These are phyloP conservation scores for Aspergillus asperescens DNA, from an alignment of 495 filamentous ascomycete species.

Conservation along the genomic window DNA sequence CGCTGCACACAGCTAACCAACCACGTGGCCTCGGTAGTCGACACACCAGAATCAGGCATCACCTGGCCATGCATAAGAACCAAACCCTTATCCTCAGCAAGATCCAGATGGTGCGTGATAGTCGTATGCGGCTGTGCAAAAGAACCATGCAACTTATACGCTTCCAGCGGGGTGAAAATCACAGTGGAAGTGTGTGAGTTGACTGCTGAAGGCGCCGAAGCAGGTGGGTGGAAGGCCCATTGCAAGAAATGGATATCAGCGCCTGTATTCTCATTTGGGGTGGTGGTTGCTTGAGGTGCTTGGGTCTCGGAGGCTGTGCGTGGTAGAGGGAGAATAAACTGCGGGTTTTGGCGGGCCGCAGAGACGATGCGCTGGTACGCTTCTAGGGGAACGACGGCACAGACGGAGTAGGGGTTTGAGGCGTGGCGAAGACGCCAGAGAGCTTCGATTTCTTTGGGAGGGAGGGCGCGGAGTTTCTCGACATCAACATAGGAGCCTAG, in stretches of 20 bases:
- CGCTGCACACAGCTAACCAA: slow-evolving; percentile 90
- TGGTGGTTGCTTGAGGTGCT: slow-evolving; percentile 21
- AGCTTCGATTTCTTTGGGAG: slow-evolving; percentile 73
- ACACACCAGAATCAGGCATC: slow-evolving; percentile 69
- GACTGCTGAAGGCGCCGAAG: slow-evolving; percentile 57
- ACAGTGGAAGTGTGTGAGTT: slow-evolving; percentile 67
- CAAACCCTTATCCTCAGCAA: slow-evolving; percentile 63
- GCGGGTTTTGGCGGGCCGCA: slow-evolving; percentile 67
- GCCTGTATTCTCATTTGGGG: slow-evolving; percentile 18
- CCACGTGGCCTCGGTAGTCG: slow-evolving; percentile 75
- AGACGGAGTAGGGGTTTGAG: slow-evolving; percentile 61
- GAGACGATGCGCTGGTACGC: slow-evolving; percentile 64
- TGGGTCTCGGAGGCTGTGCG: slow-evolving; percentile 38
- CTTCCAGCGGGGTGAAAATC: slow-evolving; percentile 86
- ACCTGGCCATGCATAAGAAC: slow-evolving; percentile 83
- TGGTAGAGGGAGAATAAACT: slow-evolving; percentile 88
- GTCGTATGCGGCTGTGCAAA: slow-evolving; percentile 89
- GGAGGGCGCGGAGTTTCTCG: slow-evolving; percentile 64
- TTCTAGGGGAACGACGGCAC: slow-evolving; percentile 67
- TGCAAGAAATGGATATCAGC: slow-evolving; percentile 49
- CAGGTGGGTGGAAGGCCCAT: slow-evolving; percentile 77
- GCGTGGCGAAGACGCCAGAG: slow-evolving; percentile 92
- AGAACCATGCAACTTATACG: slow-evolving; percentile 87
- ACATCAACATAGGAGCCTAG: slow-evolving; percentile 81
- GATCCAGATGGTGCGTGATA: slow-evolving; percentile 80